Evolutionary conservation across 75 land plant genomes (phyloP).

Genomic region (Cunninghamia lanceolata): DNA sequence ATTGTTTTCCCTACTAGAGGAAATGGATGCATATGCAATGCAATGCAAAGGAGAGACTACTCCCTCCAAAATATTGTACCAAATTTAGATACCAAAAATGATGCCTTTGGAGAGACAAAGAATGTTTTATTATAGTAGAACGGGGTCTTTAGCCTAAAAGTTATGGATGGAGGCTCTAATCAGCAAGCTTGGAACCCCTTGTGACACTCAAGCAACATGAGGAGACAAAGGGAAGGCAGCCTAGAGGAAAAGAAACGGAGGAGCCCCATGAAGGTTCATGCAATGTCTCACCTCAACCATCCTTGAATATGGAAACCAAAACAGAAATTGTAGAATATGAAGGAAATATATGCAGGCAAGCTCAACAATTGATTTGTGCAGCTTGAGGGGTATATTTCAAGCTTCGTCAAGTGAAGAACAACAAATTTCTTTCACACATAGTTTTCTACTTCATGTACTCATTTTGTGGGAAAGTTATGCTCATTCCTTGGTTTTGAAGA

Average conservation of each 20-base stretch:
- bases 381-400: no score
- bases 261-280: not conserved
- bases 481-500: not conserved
- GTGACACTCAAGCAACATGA: not conserved
- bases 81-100: not conserved
- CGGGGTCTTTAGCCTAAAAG: not conserved
- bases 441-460: no score
- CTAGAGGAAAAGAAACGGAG: no score
- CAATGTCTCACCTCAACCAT: not conserved
- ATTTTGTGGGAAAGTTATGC: not conserved
- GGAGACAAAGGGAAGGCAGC: not conserved
- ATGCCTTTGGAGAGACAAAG: not conserved
- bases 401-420: not conserved
- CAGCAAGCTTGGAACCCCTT: not conserved
- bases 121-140: not conserved
- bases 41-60: not conserved
- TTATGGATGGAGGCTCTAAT: not conserved
- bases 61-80: not conserved
- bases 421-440: not conserved
- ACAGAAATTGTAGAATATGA: not conserved
- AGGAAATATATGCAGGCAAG: not conserved
- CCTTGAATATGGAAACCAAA: not conserved
- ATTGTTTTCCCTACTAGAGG: not conserved
- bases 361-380: no score
- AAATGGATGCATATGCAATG: not conserved